Percentiles rank a stretch among this genome's conserved stretches.
phyloP scores from a whole-genome alignment of 2,329 filamentous ascomycete species.

The Aspergillus proliferans region DNA sequence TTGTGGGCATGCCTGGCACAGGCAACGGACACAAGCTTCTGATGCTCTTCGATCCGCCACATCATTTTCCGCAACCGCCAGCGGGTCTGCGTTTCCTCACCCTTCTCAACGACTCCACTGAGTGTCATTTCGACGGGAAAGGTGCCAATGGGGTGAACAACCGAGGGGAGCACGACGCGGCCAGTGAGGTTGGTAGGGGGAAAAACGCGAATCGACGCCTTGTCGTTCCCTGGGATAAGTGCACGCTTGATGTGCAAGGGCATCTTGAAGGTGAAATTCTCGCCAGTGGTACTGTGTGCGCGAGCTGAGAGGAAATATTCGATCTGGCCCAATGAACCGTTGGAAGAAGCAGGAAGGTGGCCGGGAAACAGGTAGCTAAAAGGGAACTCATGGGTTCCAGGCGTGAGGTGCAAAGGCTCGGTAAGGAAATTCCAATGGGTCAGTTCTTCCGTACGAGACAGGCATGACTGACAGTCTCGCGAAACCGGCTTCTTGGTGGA shows the following conservation, averaged over 20 bases:
- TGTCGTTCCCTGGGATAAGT: constrained; percentile 70
- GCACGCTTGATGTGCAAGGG: constrained; percentile 71
- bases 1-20: constrained; percentile 70
- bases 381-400: constrained; percentile 69
- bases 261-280: constrained; percentile 60
- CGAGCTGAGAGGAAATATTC: constrained; percentile 72
- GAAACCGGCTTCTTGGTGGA: constrained; percentile 77
- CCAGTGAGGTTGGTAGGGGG: constrained; percentile 91
- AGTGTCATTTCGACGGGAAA: constrained; percentile 75
- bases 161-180: constrained; percentile 70
- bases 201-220: constrained; percentile 88
- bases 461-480: constrained; percentile 71
- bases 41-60: constrained; percentile 87
- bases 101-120: constrained; percentile 75
- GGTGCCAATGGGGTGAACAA: constrained; percentile 78
- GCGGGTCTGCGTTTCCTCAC: constrained; percentile 62
- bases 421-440: constrained; percentile 73
- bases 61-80: constrained; percentile 89
- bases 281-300: constrained; percentile 54
- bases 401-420: constrained; percentile 37
- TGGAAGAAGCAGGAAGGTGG: constrained; percentile 75
- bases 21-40: constrained; percentile 70
- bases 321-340: constrained; percentile 65
- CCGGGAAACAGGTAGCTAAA: constrained; percentile 84
- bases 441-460: constrained; percentile 64